Evolutionary conservation across 192 early-diverging fungal species (phyloP).

Genomic region (Allomyces arbusculus): DNA sequence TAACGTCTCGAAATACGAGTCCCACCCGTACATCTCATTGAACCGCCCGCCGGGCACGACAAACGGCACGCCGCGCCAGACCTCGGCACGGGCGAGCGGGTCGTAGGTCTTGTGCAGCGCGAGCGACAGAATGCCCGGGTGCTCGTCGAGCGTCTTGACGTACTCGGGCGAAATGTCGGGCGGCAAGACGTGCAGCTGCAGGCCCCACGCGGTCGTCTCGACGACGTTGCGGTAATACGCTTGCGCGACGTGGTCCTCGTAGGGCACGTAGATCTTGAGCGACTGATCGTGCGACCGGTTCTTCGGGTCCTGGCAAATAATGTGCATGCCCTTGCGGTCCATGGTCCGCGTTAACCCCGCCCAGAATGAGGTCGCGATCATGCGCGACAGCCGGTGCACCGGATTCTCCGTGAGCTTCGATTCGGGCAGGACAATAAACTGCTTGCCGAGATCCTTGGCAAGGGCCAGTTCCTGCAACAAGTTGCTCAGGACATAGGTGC

Average conservation of each 20-base stretch:
- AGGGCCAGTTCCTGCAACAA: constrained; percentile 86
- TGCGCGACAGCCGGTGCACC: constrained; percentile 63
- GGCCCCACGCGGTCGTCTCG: constrained; percentile 32
- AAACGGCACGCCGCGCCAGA: constrained; percentile 63
- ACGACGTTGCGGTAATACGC: constrained; percentile 64
- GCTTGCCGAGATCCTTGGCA: constrained; percentile 68
- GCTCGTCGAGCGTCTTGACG: constrained; percentile 74
- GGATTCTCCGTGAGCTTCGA: constrained; percentile 85
- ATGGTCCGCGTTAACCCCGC: constrained; percentile 80
- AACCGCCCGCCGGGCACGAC: constrained; percentile 96
- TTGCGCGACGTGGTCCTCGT: constrained; percentile 45
- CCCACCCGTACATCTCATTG: constrained; percentile 99
- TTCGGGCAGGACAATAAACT: constrained; percentile 74
- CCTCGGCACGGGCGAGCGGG: neutral
- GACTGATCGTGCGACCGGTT: constrained; percentile 50
- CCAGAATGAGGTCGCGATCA: constrained; percentile 90
- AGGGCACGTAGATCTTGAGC: constrained; percentile 87
- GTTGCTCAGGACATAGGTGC: constrained; percentile 87
- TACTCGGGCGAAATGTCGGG: constrained; percentile 67
- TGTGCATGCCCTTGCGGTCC: constrained; percentile 64
- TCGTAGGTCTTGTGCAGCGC: constrained; percentile 23
- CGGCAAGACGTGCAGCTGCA: constrained; percentile 67
- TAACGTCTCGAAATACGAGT: constrained; percentile 81
- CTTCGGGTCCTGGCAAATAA: constrained; percentile 82
- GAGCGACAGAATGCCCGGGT: constrained; percentile 76